Percentiles rank a stretch among this genome's conserved stretches.
Evolutionary conservation across 768 basidiomycete species (phyloP).

Genomic region (Dacryopinax primogenitus): DNA sequence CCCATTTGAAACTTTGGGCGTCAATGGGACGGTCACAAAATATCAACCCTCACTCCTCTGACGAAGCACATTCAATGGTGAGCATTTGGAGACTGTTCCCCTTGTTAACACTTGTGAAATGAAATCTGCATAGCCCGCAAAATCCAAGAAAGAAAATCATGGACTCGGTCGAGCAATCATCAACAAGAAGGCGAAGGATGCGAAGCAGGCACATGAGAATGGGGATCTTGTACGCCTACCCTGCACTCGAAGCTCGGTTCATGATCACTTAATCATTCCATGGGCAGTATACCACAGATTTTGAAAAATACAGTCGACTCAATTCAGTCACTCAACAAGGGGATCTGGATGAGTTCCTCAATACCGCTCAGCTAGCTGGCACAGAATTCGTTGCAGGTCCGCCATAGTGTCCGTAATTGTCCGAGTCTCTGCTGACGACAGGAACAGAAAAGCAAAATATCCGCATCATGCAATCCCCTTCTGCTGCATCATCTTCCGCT

Average conservation of each 20-base stretch:
- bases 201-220: constrained; percentile 31
- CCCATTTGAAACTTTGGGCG: not conserved
- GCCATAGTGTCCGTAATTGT: not conserved
- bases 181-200: constrained; percentile 75
- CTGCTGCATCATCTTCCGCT: constrained; percentile 25
- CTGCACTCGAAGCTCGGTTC: constrained; percentile 11
- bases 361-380: constrained; percentile 85
- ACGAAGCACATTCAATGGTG: not conserved
- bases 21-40: not conserved
- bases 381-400: constrained; percentile 91
- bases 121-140: constrained; percentile 16
- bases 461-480: constrained; percentile 52
- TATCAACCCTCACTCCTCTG: not conserved
- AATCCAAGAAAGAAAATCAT: constrained; percentile 26
- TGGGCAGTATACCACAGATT: constrained; percentile 72
- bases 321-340: constrained; percentile 91
- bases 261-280: not conserved
- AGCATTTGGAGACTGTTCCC: not conserved
- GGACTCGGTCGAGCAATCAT: constrained; percentile 93
- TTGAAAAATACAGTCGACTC: constrained; percentile 53
- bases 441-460: constrained; percentile 45
- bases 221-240: constrained; percentile 1
- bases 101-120: not conserved
- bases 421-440: not conserved
- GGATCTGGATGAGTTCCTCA: constrained; percentile 91